Evolutionary conservation across 2,329 filamentous ascomycete genomes (phyloP), one percentile per base, ranked within the genome.

Genomic region (Ophiocordyceps polyrhachis-furcata): DNA sequence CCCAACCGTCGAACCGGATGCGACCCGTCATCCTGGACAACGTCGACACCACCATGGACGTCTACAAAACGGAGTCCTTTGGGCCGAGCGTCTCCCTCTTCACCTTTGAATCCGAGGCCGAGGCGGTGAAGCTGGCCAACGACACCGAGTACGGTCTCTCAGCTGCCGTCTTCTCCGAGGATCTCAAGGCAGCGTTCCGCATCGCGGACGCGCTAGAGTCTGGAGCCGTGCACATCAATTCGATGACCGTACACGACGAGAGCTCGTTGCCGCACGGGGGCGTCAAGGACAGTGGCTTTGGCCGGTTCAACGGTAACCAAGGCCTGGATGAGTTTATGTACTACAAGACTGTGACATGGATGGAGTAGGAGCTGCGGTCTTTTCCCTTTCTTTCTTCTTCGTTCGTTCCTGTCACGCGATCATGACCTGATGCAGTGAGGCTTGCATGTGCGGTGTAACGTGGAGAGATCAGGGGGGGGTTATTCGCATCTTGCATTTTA

Each of bases 71-170:
- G 1, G 85, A 93, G 61, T 81, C 75, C 1, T 93, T 93, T 53
- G 85, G 83, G 0, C 84, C 86, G 0, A 76, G 74, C 0, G 81
- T 87, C 1, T 77, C 76, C 15, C 55, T 91, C 19, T 73, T 81
- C 14, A 66, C 72, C 20, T 69, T 88, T 23, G 68, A 76, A n/a
- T 67, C 62, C 2, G 80, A 84, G 42, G 81, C 85, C 29, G 79
- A 87, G 50, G 84, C 83, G 0, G 60, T 91, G 21, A 63, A 68
- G 28, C 64, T 89, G 17, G 83, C 84, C 14, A 93, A 93, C 55
- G 82, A 89, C 53, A 86, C 81, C 1, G 81, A 86, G 43, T 91
- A 87, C 56, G 85, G 85, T 4, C 69, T 93, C 11, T 67, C 69
- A 2, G 71, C 76, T 3, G 72, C 83, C 0, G 73, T 93, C 2